Evolutionary conservation across 805 yeast genomes (phyloP), one percentile per base, ranked within the genome.

Genomic region (Sporopachydermia quercuum): DNA sequence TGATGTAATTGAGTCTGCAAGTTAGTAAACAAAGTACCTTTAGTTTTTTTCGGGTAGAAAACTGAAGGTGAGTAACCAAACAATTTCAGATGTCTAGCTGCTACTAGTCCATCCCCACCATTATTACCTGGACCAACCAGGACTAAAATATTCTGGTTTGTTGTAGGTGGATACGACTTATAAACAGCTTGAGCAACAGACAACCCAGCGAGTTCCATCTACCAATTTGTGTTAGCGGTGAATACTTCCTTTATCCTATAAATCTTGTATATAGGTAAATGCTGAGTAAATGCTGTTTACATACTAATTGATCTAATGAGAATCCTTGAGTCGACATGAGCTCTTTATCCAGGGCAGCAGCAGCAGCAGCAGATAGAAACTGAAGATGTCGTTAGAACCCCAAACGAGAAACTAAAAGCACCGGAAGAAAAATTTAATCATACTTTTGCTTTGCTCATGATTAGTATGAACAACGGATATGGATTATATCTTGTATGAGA

Each of bases 81-180:
- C 8, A 86, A 60, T 47, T 74, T 73, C 45, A 91, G 62, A 55
- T 91, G 98, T 35, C 98, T 68, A 1, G 96, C 94, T 18, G 96
- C 94, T 1, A 91, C 98, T 11, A 91, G 62, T 0, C 97, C 98
- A 59, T 91, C 98, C 2, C 97, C 98, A 1, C 68, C 89, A 53
- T 91, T 91, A 53, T 91, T 91, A 1, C 98, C 98, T 0, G 97
- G 97, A 0, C 98, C 98, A 6, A 78, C 85, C 3, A 91, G 63
- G 1, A 91, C 70, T 35, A 87, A 60, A 1, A 86, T 77, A 6
- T 57, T 61, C 33, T 62, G 57, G 36, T 62, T 62, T 8, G 54
- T 41, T 4, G 40, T 36, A 1, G 76, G 76, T 2, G 94, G 93
- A 47, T 70, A 83, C 27, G 76, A 66, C 38, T 66, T 70, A 51